These are phyloP conservation scores for Eucalyptus erythrocorys DNA, from an alignment of 345 rosid genomes.

Conservation along the genomic window DNA sequence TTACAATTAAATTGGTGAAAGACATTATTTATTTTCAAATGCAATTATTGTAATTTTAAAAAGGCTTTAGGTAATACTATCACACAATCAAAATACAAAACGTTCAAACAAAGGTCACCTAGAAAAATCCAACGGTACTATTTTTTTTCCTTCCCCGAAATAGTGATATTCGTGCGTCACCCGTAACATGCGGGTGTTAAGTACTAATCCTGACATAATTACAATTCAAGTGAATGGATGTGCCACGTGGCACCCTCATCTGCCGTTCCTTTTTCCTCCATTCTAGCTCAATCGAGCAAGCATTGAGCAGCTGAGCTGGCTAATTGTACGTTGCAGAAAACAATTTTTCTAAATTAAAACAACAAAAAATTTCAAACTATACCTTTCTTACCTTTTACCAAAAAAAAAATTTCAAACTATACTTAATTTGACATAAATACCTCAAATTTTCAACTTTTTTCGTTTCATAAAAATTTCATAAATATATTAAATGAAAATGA, in stretches of 20 bases:
- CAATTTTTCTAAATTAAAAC: no score
- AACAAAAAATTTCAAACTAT: no score
- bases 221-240: neutral
- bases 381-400: no score
- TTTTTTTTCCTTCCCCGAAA: neutral
- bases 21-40: rapidly evolving
- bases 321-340: no score
- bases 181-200: neutral
- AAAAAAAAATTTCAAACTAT: no score
- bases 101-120: neutral
- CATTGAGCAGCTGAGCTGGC: no score
- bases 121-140: neutral
- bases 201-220: neutral
- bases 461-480: no score
- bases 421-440: no score
- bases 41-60: neutral
- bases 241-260: neutral
- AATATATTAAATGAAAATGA: no score
- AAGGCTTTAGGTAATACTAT: neutral
- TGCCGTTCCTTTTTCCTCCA: neutral
- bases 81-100: neutral
- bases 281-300: neutral
- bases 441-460: rapidly evolving
- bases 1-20: neutral
- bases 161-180: neutral